Evolutionary conservation across 768 basidiomycete species (phyloP), one percentile per base, ranked within the genome.

Genomic region (Tulasnella sp.): DNA sequence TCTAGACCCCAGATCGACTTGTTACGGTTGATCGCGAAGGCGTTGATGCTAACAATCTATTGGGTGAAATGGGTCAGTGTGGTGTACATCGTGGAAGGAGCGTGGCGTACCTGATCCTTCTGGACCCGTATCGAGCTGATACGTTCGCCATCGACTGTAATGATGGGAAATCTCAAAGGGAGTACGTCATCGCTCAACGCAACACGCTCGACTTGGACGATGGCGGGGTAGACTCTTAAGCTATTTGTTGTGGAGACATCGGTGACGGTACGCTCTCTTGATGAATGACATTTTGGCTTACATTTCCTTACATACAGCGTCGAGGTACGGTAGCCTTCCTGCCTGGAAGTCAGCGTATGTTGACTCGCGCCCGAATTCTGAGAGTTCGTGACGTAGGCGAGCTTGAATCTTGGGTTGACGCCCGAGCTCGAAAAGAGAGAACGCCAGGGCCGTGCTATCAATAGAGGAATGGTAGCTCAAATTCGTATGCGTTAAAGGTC

Each of bases 281-380:
- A n/a, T n/a, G n/a, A 71, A 29, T 34, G 29, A 6, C 2, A 52
- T 52, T n/a, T 32, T 44, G 16, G 75, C 80, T 67, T 73, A 80
- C 79, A 79, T 80, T 78, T 84, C 84, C 75, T 81, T 81, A 44
- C 80, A 77, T 47, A 83, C 80, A 17, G 84, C 83, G 73, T 84
- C 82, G 41, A 83, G 78, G 74, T 78, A 82, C 35, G 79, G 78
- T 63, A 84, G 78, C 62, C 78, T 80, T 16, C 68, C 62, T 3
- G 37, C 37, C 74, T 81, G 80, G 19, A 82, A 74, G 66, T 80
- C 80, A 44, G 82, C 82, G 69, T 81, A 82, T 34, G 77, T 76
- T 39, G 81, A 74, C 42, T 82, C 78, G 36, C 77, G 37, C 7
- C 41, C 77, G 44, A 76, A 67, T 2, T 72, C 47, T 26, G 77